These are phyloP conservation scores for Aspergillus ibericus DNA, from an alignment of 2,329 filamentous ascomycete genomes.

Conservation along the genomic window DNA sequence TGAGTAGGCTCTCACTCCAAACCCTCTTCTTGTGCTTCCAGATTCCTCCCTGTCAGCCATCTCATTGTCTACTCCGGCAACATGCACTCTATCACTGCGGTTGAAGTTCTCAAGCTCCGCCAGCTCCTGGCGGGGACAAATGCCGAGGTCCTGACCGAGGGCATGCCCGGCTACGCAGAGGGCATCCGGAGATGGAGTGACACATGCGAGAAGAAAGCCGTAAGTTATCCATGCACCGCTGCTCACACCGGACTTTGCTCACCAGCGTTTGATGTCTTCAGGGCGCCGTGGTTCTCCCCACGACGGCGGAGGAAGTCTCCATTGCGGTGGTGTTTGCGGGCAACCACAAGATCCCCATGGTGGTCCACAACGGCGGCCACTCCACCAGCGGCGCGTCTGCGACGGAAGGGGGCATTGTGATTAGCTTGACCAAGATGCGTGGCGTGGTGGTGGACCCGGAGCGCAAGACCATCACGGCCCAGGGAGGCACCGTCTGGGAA, in stretches of 20 bases:
- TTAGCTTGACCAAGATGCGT: background rate
- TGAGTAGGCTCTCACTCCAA: no score
- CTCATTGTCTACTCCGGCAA: background rate
- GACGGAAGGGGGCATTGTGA: constrained; percentile 1
- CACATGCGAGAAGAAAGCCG: background rate
- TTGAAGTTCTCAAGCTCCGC: background rate
- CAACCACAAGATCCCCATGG: background rate
- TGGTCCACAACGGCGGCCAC: background rate
- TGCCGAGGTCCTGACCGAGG: background rate
- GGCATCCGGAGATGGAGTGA: background rate
- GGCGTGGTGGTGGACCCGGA: background rate
- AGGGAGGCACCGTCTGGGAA: constrained; percentile 4
- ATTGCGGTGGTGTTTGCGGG: background rate
- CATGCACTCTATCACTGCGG: background rate
- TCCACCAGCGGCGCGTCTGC: background rate
- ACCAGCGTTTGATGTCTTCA: background rate
- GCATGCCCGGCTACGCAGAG: background rate
- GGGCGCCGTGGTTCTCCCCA: background rate
- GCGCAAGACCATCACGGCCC: background rate
- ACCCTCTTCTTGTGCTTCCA: no score
- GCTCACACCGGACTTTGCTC: background rate
- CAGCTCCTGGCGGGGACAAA: background rate
- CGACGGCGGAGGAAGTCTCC: background rate
- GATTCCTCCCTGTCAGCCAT: background rate
- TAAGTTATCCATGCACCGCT: background rate